phyloP scores from a whole-genome alignment of 202 grass and related monocot genomes.

The Setaria viridis region DNA sequence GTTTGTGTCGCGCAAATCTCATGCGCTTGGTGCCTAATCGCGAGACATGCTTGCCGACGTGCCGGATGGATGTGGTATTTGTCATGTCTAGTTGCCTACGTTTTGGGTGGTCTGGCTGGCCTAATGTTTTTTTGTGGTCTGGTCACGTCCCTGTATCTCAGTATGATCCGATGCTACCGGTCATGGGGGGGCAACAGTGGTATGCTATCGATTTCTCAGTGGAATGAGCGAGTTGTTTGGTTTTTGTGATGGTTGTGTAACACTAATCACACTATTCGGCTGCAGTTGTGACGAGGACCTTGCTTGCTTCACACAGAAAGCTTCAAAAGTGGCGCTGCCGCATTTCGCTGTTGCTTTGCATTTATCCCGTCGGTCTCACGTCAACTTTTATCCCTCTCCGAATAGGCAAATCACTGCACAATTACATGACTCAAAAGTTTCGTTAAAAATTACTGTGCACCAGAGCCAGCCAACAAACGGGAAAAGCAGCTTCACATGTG shows the following conservation, averaged over 20 bases:
- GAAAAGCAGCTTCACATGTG: too few species aligned
- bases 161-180: neutral
- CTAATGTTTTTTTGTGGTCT: neutral
- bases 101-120: too few species aligned
- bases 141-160: neutral
- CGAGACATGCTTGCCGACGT: conserved; percentile 9
- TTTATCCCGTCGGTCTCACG: neutral
- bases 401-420: neutral
- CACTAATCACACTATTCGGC: neutral
- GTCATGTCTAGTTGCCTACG: neutral
- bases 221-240: neutral
- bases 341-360: conserved; percentile 4
- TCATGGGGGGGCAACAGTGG: neutral
- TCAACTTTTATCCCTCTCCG: neutral
- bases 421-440: neutral
- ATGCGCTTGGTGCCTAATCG: conserved; percentile 7
- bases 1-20: conserved; percentile 18
- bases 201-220: neutral
- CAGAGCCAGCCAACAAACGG: too few species aligned
- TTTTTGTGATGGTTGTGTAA: too few species aligned
- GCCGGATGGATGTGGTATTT: neutral
- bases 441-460: neutral
- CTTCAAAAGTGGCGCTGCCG: neutral
- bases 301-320: conserved; percentile 31
- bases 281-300: neutral